These are phyloP conservation scores for Zymoseptoria tritici DNA, from an alignment of 2,329 filamentous ascomycete genomes.

Conservation along the genomic window DNA sequence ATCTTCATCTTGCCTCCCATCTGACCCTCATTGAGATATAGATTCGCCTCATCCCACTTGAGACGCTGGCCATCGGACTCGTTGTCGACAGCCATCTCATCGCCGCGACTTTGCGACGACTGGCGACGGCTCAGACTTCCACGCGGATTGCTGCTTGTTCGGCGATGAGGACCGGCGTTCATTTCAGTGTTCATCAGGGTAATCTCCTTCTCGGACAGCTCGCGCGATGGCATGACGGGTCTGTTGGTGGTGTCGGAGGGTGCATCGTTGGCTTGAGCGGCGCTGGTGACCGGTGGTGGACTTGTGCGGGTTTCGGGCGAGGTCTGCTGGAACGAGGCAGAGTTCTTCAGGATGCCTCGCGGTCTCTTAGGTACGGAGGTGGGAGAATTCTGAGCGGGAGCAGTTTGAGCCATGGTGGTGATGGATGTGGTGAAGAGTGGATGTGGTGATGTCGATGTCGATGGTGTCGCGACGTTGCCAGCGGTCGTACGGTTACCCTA, in stretches of 20 bases:
- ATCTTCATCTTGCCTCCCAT: slow-evolving; percentile 98
- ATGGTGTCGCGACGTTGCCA: neutral
- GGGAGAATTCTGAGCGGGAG: slow-evolving; percentile 21
- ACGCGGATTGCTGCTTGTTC: slow-evolving; percentile 67
- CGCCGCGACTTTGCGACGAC: slow-evolving; percentile 40
- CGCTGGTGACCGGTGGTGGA: slow-evolving; percentile 34
- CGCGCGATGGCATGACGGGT: slow-evolving; percentile 38
- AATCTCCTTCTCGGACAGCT: slow-evolving; percentile 72
- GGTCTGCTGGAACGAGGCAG: slow-evolving; percentile 55
- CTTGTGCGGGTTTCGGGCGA: slow-evolving; percentile 40
- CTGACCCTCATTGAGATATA: slow-evolving; percentile 95
- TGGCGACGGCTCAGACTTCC: slow-evolving; percentile 65
- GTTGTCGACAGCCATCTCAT: slow-evolving; percentile 30
- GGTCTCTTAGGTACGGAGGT: slow-evolving; percentile 35
- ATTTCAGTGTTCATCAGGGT: slow-evolving; percentile 89
- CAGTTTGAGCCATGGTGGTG: slow-evolving; percentile 23
- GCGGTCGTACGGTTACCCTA: neutral
- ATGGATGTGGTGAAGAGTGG: neutral
- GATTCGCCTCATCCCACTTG: slow-evolving; percentile 97
- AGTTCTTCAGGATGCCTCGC: slow-evolving; percentile 80
- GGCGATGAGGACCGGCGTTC: slow-evolving; percentile 82
- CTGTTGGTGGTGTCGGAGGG: slow-evolving; percentile 28
- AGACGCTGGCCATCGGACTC: slow-evolving; percentile 64
- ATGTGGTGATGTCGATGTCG: neutral
- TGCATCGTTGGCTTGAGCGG: slow-evolving; percentile 23